Base-by-base conservation (phyloP, 129 eudicot species). In the Mikania micrantha region DNA sequence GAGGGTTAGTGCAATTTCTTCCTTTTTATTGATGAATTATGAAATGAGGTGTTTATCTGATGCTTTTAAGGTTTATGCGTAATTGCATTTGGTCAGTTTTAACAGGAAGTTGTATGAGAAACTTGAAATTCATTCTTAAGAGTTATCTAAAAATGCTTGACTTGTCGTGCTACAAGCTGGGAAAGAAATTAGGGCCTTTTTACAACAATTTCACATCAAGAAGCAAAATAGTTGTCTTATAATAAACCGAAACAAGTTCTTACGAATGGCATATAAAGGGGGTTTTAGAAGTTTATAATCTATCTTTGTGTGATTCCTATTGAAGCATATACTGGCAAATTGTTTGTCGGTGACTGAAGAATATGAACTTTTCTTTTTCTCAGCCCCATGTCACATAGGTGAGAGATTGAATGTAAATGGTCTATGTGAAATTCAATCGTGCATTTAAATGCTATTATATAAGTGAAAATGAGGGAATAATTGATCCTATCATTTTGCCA, bases 1-100 rank as follows among this genome's bases (percentile, higher is more conserved):
- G 97, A 90, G 41, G 95, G 97, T 90, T 65, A 49, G 90, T 77
- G 21, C 2, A 12, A 50, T 54, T 60, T 65, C 31, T 10, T 13
- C 15, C 39, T 45, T 31, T n/a, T 44, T 0, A n/a, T 32, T 56
- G 2, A 3, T 49, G 20, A 2, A 35, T 31, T 53, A 22, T 76
- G 31, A n/a, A n/a, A n/a, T n/a, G n/a, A n/a, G n/a, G n/a, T n/a
- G n/a, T n/a, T n/a, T n/a, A n/a, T n/a, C n/a, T n/a, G n/a, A n/a
- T n/a, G n/a, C n/a, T n/a, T n/a, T n/a, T n/a, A n/a, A n/a, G n/a
- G 22, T 7, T 52, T 34, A 22, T 40, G 10, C 32, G 49, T 50
- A 3, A 32, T 52, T 38, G 29, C 4, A 3, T 67, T 12, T 42
- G 40, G 44, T 22, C 10, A 63, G 17, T 12, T 42, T 39, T 9